Base-by-base conservation (phyloP, 495 filamentous ascomycete genomes). In the Annulohypoxylon maeteangense region DNA sequence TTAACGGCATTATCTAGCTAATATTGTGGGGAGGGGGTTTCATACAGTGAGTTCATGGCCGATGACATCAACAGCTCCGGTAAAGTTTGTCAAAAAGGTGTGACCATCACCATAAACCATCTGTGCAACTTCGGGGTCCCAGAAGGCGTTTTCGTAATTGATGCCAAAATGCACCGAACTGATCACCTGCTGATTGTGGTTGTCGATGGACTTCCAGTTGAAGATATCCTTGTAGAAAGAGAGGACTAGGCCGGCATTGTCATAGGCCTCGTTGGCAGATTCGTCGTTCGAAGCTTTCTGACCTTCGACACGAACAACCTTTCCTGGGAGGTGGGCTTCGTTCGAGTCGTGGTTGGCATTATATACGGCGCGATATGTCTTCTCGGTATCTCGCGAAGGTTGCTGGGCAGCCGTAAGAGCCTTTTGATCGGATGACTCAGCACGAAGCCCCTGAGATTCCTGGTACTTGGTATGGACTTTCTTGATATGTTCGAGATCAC, bases 21-120 rank as follows among this genome's bases (percentile, higher is more conserved):
- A 2, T 16, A 5, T 8, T 31, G n/a, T 7, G 6, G 23, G 29
- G 10, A 27, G 29, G 6, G 31, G 22, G 0, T 29, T 16, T n/a
- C 42, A 45, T 50, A 72, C 69, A 16, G 82, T 86, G 23, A 86
- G 74, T 63, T 87, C 85, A 65, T 87, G 84, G 6, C 79, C 85
- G 54, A 85, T 83, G 38, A 87, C 83, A 53, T 87, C 84, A 4
- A 86, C 68, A 62, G 69, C 76, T 54, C 76, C 77, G 34, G 78
- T 79, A 65, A 85, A 83, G 68, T 79, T 74, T 55, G 78, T 76
- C 31, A 81, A 59, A 63, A 82, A 81, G 34, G 74, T 69, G 65
- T 83, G 74, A 12, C 84, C 84, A 45, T 85, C 83, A 23, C 84
- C 84, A 68, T 82, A 86, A 7, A 84, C 80, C 81, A 87, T 77